Evolutionary conservation across 2,329 filamentous ascomycete species (phyloP).

Genomic region (Fusarium acutatum): DNA sequence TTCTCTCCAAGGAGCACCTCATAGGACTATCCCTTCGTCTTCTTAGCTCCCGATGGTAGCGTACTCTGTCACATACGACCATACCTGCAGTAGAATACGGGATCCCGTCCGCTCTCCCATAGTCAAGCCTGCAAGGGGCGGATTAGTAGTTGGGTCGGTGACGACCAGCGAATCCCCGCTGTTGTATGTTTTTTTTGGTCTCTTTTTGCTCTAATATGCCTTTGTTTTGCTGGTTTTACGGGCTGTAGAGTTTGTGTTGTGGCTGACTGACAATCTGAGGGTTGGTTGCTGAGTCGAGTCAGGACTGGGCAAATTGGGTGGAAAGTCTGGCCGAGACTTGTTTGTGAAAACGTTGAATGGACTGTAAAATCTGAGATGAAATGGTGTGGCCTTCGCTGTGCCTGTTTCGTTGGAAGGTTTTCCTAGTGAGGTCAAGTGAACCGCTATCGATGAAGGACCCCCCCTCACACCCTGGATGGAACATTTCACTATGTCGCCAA

Average conservation of each 20-base stretch:
- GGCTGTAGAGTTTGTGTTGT: fast-evolving
- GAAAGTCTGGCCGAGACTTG: fast-evolving
- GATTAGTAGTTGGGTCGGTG: constrained; percentile 17
- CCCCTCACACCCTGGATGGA: too few relatives aligned
- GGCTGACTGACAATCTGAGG: fast-evolving
- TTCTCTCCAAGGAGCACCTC: fast-evolving
- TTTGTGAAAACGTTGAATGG: not conserved
- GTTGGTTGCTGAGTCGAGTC: not conserved
- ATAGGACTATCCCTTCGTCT: too few relatives aligned
- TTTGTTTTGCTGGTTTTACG: fast-evolving
- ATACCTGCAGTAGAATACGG: constrained; percentile 27
- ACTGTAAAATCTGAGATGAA: fast-evolving
- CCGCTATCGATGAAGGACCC: too few relatives aligned
- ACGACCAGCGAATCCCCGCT: constrained; percentile 21
- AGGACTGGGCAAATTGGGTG: fast-evolving
- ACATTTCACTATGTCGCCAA: too few relatives aligned
- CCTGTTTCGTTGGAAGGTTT: fast-evolving
- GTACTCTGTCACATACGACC: constrained; percentile 31
- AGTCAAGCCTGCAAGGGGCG: constrained; percentile 25
- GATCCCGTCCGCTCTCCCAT: constrained; percentile 29
- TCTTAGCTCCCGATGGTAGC: too few relatives aligned
- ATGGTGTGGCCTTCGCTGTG: fast-evolving
- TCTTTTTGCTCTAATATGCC: too few relatives aligned
- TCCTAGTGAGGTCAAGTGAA: not conserved
- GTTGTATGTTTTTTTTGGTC: constrained; percentile 17